Base-by-base conservation (phyloP, 192 early-diverging fungal genomes). In the Gonapodya sp. region DNA sequence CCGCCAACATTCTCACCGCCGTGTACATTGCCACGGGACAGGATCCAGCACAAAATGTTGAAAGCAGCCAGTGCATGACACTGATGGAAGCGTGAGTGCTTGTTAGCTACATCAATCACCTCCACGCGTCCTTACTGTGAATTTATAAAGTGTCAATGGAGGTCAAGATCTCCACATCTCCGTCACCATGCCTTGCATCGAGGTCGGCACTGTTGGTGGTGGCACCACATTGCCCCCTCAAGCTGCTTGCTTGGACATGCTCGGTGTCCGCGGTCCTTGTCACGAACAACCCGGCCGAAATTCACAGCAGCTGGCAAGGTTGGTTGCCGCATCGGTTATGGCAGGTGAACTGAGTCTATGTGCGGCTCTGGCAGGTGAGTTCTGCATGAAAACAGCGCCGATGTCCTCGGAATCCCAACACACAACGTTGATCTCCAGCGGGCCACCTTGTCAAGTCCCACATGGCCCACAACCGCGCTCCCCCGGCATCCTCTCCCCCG, bases 31-130 rank as follows among this genome's bases (percentile, higher is more conserved):
- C 96, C 2, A 96, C 95, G 36, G 96, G 96, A 33, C 96, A 97
- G 87, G 96, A 97, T 80, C 96, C 96, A 14, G 96, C 96, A 24
- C 96, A 97, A 85, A 97, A 96, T 80, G 95, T 97, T 31, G 96
- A 97, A 83, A 93, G 91, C 46, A 95, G 95, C 1, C 93, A 92
- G 79, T 97, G 96, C 85, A 96, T 97, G 73, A 97, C 96, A 0
- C 80, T 97, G 82, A 97, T 97, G 96, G 94, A 95, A 86, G 89
- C 93, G 32, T 80, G 36, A 79, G 79, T 80, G 18, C 36, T 2
- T 34, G 2, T 73, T 73, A 73, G 31, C 8, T 80, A 14, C 14
- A 80, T 18, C 18, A 18, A 16, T 18, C 24, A 24, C 24, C 2
- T 80, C 31, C 2, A 16, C 18, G 32, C 73, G 77, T 2, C 77